Conservation (phyloP, 768 basidiomycete species). For the Hemileccinum rubropunctum region DNA sequence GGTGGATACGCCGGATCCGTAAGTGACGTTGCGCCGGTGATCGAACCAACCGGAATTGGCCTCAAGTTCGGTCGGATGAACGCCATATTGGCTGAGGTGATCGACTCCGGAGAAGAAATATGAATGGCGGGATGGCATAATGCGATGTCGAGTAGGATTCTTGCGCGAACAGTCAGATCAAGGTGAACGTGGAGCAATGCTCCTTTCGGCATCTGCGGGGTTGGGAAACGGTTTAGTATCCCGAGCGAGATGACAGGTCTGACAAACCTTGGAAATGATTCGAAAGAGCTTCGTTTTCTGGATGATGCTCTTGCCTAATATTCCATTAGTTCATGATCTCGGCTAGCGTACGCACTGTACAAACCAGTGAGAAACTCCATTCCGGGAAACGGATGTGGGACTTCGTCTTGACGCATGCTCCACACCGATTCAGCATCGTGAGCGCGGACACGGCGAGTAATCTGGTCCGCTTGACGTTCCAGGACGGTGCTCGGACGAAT, state of each 20-base stretch:
- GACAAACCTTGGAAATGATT: slow-evolving; percentile 56
- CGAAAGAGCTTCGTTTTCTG: slow-evolving; percentile 59
- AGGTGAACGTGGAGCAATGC: too few species aligned
- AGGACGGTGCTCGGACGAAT: slow-evolving; percentile 28
- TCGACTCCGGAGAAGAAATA: slow-evolving; percentile 36
- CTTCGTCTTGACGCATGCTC: too few species aligned
- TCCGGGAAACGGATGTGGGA: too few species aligned
- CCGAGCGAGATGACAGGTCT: too few species aligned
- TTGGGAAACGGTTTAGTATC: too few species aligned
- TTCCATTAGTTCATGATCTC: slow-evolving; percentile 25
- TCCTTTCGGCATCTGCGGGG: too few species aligned
- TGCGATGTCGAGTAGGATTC: too few species aligned
- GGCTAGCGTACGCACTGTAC: too few species aligned
- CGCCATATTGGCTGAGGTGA: slow-evolving; percentile 42
- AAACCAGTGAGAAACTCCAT: too few species aligned
- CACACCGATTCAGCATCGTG: slow-evolving; percentile 58
- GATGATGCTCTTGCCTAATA: slow-evolving; percentile 51
- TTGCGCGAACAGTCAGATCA: slow-evolving; percentile 74
- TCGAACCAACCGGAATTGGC: slow-evolving; percentile 38
- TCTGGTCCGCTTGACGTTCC: too few species aligned
- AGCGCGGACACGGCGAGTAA: slow-evolving; percentile 53
- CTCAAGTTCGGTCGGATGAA: slow-evolving; percentile 51
- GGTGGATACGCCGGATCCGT: slow-evolving; percentile 41
- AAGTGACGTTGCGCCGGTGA: slow-evolving; percentile 25
- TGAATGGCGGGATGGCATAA: slow-evolving; percentile 58